Conservation (phyloP, 2,329 filamentous ascomycete species). For the Lachnellula subtilissima region DNA sequence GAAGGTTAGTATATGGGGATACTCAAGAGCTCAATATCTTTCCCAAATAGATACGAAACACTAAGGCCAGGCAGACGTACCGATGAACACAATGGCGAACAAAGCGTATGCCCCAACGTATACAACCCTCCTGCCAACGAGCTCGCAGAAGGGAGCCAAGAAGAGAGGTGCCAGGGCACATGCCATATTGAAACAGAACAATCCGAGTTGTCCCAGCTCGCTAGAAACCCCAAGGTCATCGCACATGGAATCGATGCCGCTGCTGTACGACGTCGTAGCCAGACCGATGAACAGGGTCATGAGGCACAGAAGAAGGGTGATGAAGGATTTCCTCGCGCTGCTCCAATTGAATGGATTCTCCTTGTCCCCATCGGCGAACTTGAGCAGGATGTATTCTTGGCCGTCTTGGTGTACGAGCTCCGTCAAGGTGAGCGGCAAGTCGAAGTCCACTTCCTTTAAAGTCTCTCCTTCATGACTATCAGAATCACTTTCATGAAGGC, state of each 20-base stretch:
- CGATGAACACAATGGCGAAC: slow-evolving; percentile 38
- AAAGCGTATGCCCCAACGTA: slow-evolving; percentile 57
- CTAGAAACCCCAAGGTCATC: slow-evolving; percentile 39
- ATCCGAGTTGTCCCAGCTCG: slow-evolving; percentile 43
- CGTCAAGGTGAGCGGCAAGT: slow-evolving; percentile 45
- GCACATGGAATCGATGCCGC: slow-evolving; percentile 43
- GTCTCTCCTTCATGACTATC: slow-evolving; percentile 31
- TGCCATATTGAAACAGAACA: slow-evolving; percentile 75
- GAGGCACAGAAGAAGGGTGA: slow-evolving; percentile 43
- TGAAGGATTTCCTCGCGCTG: slow-evolving; percentile 39
- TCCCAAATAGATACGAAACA: no score
- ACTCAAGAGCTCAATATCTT: no score
- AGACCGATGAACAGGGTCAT: slow-evolving; percentile 52
- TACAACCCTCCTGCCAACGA: slow-evolving; percentile 77
- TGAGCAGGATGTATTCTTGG: slow-evolving; percentile 42
- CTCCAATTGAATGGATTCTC: slow-evolving; percentile 51
- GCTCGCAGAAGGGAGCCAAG: slow-evolving; percentile 78
- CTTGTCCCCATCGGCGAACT: slow-evolving; percentile 41
- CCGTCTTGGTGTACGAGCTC: slow-evolving; percentile 39
- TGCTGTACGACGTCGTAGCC: slow-evolving; percentile 49
- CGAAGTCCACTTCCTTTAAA: slow-evolving; percentile 41
- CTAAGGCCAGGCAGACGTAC: no score
- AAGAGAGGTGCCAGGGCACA: slow-evolving; percentile 79
- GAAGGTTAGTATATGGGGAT: no score
- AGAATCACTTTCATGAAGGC: slow-evolving; percentile 29